phyloP scores from a whole-genome alignment of 75 land plant genomes.

The Pinus taeda region DNA sequence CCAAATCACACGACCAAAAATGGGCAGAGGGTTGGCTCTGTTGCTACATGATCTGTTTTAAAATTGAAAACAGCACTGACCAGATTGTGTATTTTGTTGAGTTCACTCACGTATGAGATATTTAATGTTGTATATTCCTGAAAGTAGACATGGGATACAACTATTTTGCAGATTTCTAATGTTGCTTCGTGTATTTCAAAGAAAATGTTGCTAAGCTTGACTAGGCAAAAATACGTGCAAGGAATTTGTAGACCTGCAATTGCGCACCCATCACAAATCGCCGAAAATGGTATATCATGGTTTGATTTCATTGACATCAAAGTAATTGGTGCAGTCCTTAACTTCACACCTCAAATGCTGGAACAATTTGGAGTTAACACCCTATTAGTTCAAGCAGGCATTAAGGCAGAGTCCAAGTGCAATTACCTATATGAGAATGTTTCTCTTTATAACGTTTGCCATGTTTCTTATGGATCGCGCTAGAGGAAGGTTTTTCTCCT shows the following conservation, averaged over 20 bases:
- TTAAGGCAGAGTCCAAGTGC: constrained; percentile 37
- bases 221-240: too few species aligned
- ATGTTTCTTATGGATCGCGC: constrained; percentile 42
- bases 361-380: constrained; percentile 35
- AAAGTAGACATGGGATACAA: too few species aligned
- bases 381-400: constrained; percentile 18
- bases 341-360: constrained; percentile 41
- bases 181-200: too few species aligned
- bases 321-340: constrained; percentile 38
- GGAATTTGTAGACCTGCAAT: constrained; percentile 16
- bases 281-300: constrained; percentile 14
- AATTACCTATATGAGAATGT: constrained; percentile 22
- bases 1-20: too few species aligned
- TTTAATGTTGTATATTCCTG: too few species aligned
- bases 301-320: constrained; percentile 22
- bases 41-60: too few species aligned
- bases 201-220: too few species aligned
- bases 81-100: too few species aligned
- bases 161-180: too few species aligned
- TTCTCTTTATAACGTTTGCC: constrained; percentile 35
- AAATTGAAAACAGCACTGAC: too few species aligned
- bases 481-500: constrained; percentile 30
- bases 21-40: too few species aligned
- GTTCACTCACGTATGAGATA: too few species aligned
- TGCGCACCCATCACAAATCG: constrained; percentile 21